Percentiles rank a stretch among this genome's conserved stretches.
Conservation (phyloP, 129 eudicot genomes). For the Artemisia tridentata region DNA sequence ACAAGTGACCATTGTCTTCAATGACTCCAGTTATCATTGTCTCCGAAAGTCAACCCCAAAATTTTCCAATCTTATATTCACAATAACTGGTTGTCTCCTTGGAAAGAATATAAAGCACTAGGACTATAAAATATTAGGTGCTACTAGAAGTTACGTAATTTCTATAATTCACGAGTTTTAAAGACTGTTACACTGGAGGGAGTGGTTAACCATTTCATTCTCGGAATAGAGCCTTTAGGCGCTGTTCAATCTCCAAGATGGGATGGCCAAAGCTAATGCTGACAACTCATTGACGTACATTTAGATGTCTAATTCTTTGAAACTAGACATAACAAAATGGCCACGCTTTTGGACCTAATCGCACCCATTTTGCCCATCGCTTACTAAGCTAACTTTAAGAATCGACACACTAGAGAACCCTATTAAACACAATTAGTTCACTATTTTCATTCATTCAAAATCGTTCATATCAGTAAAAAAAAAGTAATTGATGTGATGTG, state of each 20-base stretch:
- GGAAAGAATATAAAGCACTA: no score
- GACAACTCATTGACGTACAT: background rate
- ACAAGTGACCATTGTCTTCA: slow-evolving; percentile 39
- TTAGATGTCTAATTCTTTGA: background rate
- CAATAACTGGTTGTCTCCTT: no score
- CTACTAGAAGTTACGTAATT: no score
- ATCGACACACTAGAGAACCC: background rate
- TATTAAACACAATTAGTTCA: no score
- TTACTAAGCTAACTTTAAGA: background rate
- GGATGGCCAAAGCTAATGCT: background rate
- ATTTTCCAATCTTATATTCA: no score
- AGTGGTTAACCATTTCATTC: slow-evolving; percentile 95
- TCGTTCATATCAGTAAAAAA: no score
- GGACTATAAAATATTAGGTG: no score
- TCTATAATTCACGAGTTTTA: background rate
- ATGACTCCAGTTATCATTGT: slow-evolving; percentile 30
- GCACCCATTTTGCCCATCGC: no score
- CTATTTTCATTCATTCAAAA: no score
- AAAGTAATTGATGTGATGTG: no score
- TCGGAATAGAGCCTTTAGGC: slow-evolving; percentile 76
- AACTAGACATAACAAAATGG: no score
- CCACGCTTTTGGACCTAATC: background rate
- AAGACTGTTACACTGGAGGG: slow-evolving; percentile 42
- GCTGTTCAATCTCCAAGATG: slow-evolving; percentile 62
- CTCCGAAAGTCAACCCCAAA: no score